Conservation (phyloP, 164 flowering plant genomes). For the Piper longum region DNA sequence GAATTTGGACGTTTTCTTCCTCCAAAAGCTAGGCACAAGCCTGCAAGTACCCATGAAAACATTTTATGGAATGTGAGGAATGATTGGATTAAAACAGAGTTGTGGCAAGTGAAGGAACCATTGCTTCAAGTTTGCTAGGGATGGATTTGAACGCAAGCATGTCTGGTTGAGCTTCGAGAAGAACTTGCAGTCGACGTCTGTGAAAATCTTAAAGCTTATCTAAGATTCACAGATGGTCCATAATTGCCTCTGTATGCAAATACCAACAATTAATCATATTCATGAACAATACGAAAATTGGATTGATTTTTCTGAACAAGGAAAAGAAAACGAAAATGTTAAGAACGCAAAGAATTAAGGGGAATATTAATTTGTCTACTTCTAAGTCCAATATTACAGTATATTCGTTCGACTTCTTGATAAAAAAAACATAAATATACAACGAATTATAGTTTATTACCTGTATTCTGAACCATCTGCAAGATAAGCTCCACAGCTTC, state of each 20-base stretch:
- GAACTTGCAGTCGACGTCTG: conserved; percentile 62
- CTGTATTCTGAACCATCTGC: conserved; percentile 98
- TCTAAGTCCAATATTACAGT: not conserved
- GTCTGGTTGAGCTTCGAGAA: conserved; percentile 70
- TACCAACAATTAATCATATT: not conserved
- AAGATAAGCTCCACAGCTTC: conserved; percentile 96
- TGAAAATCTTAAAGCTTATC: conserved; percentile 84
- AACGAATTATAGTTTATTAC: conserved; percentile 12
- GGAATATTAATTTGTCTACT: not conserved
- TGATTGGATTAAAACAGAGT: not conserved
- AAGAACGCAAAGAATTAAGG: no score
- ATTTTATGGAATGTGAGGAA: no score
- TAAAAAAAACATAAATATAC: no score
- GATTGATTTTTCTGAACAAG: no score
- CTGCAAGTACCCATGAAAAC: conserved; percentile 16
- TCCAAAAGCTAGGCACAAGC: conserved; percentile 74
- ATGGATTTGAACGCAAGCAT: conserved; percentile 88
- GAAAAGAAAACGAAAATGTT: no score
- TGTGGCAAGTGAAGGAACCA: conserved; percentile 26
- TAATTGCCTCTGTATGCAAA: conserved; percentile 48
- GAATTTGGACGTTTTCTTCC: conserved; percentile 53
- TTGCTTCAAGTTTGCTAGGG: conserved; percentile 90
- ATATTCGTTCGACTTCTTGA: not conserved
- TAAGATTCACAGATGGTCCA: conserved; percentile 40
- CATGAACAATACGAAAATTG: not conserved